Conservation (phyloP, 1,284 basidiomycete genomes). For the Hemileia vastatrix region DNA sequence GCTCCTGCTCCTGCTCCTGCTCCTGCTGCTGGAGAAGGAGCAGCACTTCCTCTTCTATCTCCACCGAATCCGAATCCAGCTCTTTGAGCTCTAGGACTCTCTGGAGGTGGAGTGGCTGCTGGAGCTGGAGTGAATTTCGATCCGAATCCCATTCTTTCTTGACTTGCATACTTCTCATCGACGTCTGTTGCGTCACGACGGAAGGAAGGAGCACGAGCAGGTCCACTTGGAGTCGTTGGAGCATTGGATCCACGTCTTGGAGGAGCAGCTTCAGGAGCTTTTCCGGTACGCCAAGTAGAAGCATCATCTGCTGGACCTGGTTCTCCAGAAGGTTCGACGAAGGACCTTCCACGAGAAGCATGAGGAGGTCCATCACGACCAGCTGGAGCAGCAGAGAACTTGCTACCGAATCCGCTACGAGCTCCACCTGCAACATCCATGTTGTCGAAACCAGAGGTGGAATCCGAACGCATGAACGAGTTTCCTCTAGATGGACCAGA, state of each 20-base stretch:
- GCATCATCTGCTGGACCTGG: neutral
- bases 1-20: neutral
- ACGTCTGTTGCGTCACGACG: constrained; percentile 31
- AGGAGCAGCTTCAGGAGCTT: constrained; percentile 30
- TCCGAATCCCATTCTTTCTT: constrained; percentile 23
- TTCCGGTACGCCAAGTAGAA: constrained; percentile 38
- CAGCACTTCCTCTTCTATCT: constrained; percentile 17
- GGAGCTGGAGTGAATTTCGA: constrained; percentile 6
- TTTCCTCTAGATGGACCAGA: neutral
- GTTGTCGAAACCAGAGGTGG: constrained; percentile 33
- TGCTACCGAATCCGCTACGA: constrained; percentile 39
- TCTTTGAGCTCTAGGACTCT: constrained; percentile 31
- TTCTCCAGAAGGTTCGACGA: constrained; percentile 1
- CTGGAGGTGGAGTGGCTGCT: constrained; percentile 31
- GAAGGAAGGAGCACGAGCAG: constrained; percentile 18
- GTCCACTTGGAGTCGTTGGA: neutral
- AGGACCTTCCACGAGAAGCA: constrained; percentile 20
- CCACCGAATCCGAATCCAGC: constrained; percentile 30
- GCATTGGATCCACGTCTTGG: neutral
- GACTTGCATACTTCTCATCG: constrained; percentile 33
- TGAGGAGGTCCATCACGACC: constrained; percentile 22
- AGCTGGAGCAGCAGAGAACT: constrained; percentile 28
- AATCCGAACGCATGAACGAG: neutral
- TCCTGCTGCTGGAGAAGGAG: neutral
- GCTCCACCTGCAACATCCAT: constrained; percentile 38